A percentile compares a stretch with the other conserved stretches of the same genome.
These are phyloP conservation scores for Lentinus tigrinus DNA, from an alignment of 768 basidiomycete species.

Conservation along the genomic window DNA sequence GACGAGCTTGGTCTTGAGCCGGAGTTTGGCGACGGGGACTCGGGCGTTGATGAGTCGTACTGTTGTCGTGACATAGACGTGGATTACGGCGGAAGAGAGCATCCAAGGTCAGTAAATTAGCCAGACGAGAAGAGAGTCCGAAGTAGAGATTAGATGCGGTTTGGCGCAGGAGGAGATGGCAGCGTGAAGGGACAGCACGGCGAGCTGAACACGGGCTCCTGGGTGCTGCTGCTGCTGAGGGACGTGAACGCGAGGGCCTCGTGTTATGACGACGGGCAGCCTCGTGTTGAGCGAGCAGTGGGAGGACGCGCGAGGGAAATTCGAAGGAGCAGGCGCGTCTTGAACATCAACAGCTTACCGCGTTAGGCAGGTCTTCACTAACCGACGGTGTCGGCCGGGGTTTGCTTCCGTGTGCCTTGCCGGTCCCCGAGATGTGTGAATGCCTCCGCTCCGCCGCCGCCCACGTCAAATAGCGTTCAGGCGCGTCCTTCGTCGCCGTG, in stretches of 20 bases:
- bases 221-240: slow-evolving; percentile 22
- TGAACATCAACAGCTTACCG: slow-evolving; percentile 24
- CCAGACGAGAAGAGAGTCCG: slow-evolving; percentile 17
- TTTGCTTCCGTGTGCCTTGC: slow-evolving; percentile 14
- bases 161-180: slow-evolving; percentile 17
- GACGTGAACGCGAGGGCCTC: slow-evolving; percentile 32
- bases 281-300: slow-evolving; percentile 27
- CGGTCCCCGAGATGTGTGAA: background rate
- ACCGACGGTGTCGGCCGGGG: slow-evolving; percentile 13
- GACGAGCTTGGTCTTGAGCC: slow-evolving; percentile 25
- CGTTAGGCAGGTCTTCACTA: slow-evolving; percentile 12
- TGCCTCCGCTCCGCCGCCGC: slow-evolving; percentile 3
- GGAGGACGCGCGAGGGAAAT: slow-evolving; percentile 20
- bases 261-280: slow-evolving; percentile 27
- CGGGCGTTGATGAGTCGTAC: slow-evolving; percentile 24
- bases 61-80: slow-evolving; percentile 31
- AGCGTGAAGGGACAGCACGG: slow-evolving; percentile 22
- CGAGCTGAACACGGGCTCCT: slow-evolving; percentile 27
- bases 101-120: slow-evolving; percentile 27
- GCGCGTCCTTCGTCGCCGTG: background rate
- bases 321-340: slow-evolving; percentile 11
- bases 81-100: slow-evolving; percentile 20
- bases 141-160: slow-evolving; percentile 24
- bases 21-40: slow-evolving; percentile 27
- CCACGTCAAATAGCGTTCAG: background rate